phyloP scores from a whole-genome alignment of 805 yeast genomes.

The Saccharomycopsis lassenensis region DNA sequence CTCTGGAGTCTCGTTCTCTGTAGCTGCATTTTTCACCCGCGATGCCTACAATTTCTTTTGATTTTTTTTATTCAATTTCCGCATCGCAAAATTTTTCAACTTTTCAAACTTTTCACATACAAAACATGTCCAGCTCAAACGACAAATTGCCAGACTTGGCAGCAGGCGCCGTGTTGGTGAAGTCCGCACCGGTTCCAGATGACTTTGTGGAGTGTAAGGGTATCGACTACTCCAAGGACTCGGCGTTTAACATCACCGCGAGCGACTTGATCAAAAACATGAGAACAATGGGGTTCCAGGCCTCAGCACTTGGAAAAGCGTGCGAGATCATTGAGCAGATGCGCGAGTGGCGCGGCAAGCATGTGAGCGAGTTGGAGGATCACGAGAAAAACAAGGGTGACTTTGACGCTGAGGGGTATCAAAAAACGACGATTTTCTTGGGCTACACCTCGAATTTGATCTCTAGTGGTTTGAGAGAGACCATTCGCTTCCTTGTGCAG shows the following conservation, averaged over 20 bases:
- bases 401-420: conserved; percentile 67
- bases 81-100: no score
- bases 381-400: conserved; percentile 57
- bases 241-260: conserved; percentile 70
- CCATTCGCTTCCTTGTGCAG: conserved; percentile 80
- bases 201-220: conserved; percentile 74
- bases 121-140: no score
- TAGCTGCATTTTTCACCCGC: no score
- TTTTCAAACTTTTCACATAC: no score
- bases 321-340: conserved; percentile 88
- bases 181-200: conserved; percentile 77
- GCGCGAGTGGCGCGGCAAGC: conserved; percentile 89
- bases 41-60: no score
- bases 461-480: conserved; percentile 88
- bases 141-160: conserved; percentile 56
- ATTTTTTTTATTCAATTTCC: no score
- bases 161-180: conserved; percentile 82
- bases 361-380: conserved; percentile 54
- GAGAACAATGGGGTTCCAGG: conserved; percentile 97
- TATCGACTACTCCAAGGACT: conserved; percentile 75
- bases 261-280: conserved; percentile 67
- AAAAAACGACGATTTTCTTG: conserved; percentile 82
- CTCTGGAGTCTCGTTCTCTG: no score
- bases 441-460: conserved; percentile 96
- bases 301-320: conserved; percentile 72